Conservation (phyloP, 2,329 filamentous ascomycete genomes). For the Aciculosporium take region DNA sequence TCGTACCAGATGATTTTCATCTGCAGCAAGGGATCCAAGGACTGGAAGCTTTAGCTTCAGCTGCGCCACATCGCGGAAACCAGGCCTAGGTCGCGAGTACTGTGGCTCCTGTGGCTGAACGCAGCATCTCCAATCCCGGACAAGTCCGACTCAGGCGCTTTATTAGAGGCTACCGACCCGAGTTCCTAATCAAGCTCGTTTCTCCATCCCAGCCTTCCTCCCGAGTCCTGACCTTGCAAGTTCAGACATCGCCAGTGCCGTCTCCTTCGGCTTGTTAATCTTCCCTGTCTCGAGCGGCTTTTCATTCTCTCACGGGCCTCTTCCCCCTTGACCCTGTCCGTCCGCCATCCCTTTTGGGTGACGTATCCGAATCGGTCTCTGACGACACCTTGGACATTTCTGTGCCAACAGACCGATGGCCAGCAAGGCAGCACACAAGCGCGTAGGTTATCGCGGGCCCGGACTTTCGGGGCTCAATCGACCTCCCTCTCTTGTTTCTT, state of each 20-base stretch:
- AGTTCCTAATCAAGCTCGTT: background rate
- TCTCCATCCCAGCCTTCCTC: too few relatives aligned
- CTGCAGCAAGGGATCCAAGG: too few relatives aligned
- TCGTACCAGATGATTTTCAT: too few relatives aligned
- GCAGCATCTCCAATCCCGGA: background rate
- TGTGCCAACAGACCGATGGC: constrained; percentile 37
- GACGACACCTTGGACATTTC: background rate
- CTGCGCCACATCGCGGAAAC: constrained; percentile 1
- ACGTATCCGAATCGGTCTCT: constrained; percentile 4
- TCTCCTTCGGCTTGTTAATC: background rate
- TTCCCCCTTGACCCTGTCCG: background rate
- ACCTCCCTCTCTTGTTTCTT: too few relatives aligned
- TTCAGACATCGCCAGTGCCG: too few relatives aligned
- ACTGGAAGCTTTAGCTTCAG: too few relatives aligned
- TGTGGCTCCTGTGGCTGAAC: constrained; percentile 1
- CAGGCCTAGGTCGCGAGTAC: too few relatives aligned
- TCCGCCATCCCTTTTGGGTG: constrained; percentile 11
- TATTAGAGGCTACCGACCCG: background rate
- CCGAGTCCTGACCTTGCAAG: too few relatives aligned
- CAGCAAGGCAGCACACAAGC: constrained; percentile 58
- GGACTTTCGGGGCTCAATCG: too few relatives aligned
- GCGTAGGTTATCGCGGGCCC: constrained; percentile 31
- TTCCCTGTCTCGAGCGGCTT: background rate
- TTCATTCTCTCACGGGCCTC: background rate
- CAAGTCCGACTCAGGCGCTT: constrained; percentile 1